A percentile compares a stretch with the other conserved stretches of the same genome.
Evolutionary conservation across 768 basidiomycete genomes (phyloP).

Genomic region (Harrya chromipes): DNA sequence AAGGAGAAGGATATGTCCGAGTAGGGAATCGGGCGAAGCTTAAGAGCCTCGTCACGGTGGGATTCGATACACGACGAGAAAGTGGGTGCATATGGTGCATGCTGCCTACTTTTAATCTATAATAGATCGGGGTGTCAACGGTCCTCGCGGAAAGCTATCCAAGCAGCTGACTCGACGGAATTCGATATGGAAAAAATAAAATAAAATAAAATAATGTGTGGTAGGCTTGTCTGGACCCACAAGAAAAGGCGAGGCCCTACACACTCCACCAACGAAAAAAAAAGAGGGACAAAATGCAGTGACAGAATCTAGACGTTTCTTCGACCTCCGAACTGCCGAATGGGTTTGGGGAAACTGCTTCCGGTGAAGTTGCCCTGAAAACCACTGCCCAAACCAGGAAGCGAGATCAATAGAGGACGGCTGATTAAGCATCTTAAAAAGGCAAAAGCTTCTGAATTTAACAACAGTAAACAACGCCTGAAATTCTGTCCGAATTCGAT

Average conservation of each 20-base stretch:
- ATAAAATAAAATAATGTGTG: conserved; percentile 3
- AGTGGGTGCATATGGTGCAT: conserved; percentile 14
- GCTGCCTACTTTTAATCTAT: conserved; percentile 17
- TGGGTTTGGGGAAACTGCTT: background rate
- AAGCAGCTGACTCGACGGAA: conserved; percentile 9
- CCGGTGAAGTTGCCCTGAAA: conserved; percentile 3
- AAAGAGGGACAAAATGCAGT: conserved; percentile 3
- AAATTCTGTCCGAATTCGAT: too few relatives aligned
- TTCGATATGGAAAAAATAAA: conserved; percentile 17
- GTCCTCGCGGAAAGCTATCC: conserved; percentile 21
- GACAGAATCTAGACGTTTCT: conserved; percentile 13
- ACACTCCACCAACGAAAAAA: background rate
- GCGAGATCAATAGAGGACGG: background rate
- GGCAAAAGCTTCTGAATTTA: conserved; percentile 25
- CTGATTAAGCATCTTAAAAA: conserved; percentile 7
- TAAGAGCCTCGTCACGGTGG: conserved; percentile 20
- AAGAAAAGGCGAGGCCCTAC: conserved; percentile 1
- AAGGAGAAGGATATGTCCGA: conserved; percentile 8
- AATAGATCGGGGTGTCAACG: conserved; percentile 31
- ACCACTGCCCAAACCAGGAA: background rate
- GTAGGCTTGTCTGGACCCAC: conserved; percentile 2
- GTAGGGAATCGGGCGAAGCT: conserved; percentile 13
- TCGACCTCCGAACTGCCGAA: conserved; percentile 1
- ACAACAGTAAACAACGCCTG: conserved; percentile 27
- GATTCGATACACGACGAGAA: conserved; percentile 14